These are phyloP conservation scores for Cladosporium sp. DNA, from an alignment of 2,329 filamentous ascomycete genomes.

Conservation along the genomic window DNA sequence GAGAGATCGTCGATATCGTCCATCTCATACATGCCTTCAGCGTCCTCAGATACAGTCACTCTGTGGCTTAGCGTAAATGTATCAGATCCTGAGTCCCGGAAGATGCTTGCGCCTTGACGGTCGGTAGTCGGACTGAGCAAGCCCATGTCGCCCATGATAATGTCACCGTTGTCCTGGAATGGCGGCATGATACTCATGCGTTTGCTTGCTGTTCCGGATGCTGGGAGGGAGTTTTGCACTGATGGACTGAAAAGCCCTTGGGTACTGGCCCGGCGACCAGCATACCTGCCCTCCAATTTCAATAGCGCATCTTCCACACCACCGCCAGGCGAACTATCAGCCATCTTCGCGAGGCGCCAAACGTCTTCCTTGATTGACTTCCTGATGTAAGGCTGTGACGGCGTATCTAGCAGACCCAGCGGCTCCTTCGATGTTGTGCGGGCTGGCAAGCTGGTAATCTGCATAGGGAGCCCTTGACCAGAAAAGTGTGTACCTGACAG, in stretches of 20 bases:
- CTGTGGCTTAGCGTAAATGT: constrained; percentile 13
- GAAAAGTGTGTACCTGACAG: constrained; percentile 27
- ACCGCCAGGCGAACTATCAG: constrained; percentile 74
- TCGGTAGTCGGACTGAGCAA: constrained; percentile 35
- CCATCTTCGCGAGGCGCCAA: constrained; percentile 81
- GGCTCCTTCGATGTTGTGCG: constrained; percentile 29
- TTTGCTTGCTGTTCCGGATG: constrained; percentile 3
- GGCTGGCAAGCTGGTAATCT: constrained; percentile 20
- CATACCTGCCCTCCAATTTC: constrained; percentile 77
- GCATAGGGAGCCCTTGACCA: constrained; percentile 23
- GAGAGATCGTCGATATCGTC: constrained; percentile 17
- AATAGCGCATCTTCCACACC: constrained; percentile 89
- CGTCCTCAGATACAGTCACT: not conserved
- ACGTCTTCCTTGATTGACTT: constrained; percentile 87
- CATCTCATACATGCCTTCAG: constrained; percentile 14
- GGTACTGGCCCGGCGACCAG: constrained; percentile 15
- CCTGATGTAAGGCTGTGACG: constrained; percentile 56
- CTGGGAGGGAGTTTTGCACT: not conserved
- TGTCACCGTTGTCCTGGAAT: not conserved
- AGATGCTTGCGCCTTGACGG: constrained; percentile 40
- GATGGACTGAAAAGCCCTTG: constrained; percentile 11
- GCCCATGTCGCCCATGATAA: constrained; percentile 19
- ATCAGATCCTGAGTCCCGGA: constrained; percentile 31
- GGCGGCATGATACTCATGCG: not conserved
- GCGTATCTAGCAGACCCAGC: constrained; percentile 44